Evolutionary conservation across 2,329 filamentous ascomycete species (phyloP), one percentile per base, ranked within the genome.

Genomic region (Neonectria sp.): DNA sequence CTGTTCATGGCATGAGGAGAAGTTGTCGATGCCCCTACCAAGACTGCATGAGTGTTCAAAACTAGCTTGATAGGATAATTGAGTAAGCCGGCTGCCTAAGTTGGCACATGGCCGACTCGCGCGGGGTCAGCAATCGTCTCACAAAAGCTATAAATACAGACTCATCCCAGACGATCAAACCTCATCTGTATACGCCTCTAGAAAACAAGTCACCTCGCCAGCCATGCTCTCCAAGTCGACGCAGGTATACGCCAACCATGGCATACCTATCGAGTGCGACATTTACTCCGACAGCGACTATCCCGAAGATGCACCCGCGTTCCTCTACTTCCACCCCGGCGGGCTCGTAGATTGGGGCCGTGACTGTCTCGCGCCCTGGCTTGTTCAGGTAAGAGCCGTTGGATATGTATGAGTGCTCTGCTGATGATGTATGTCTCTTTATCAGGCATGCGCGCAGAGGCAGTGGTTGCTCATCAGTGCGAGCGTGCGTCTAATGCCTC

Each of bases 251-350:
- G 79, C 78, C 58, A 68, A 70, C 27, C 79, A 80, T 59, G 71
- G 68, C 48, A 70, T 81, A 24, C 73, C 79, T 12, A 74, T 82
- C 25, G 70, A 80, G 58, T 81, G 80, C 70, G 80, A 81, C 70
- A 68, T 82, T 37, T 82, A 81, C 69, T 68, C 75, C 9, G 67
- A 68, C 15, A 56, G 57, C 6, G 70, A 74, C 67, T 75, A 74
- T 29, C 69, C 75, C 2, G 29, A 67, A 24, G 62, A 69, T 51
- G 63, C 68, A 1, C 78, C 78, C 5, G 76, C 79, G n/a, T 74
- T 81, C 31, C 71, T 82, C 21, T 82, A 79, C 70, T 82, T 82
- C 63, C 80, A 82, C 35, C 74, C 79, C 0, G 80, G 80, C 17
- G 79, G 79, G 0, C 73, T 81, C 6, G 73, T 78, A 13, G 73